Conservation (phyloP, 225 moss, liverwort and hornwort species). For the Asterella californica region DNA sequence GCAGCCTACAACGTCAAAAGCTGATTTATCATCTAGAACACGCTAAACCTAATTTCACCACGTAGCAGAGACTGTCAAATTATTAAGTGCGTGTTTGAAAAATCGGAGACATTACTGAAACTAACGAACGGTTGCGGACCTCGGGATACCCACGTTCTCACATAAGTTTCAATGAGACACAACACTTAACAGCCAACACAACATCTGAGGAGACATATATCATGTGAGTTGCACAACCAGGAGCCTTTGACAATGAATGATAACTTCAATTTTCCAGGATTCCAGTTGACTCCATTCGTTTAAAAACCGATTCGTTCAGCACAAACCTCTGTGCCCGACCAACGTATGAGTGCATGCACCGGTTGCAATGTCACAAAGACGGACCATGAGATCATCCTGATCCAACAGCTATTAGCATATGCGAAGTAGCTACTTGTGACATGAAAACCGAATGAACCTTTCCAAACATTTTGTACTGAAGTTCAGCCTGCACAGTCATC, state of each 20-base stretch:
- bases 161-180: too few relatives aligned
- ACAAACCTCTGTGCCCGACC: constrained; percentile 81
- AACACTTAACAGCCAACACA: constrained; percentile 95
- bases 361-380: constrained; percentile 90
- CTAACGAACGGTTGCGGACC: too few relatives aligned
- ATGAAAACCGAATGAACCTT: constrained; percentile 81
- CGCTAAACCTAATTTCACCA: too few relatives aligned
- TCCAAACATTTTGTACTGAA: constrained; percentile 72
- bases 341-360: constrained; percentile 95
- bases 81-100: too few relatives aligned
- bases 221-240: constrained; percentile 9
- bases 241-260: neutral
- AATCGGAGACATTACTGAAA: too few relatives aligned
- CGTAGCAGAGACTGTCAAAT: too few relatives aligned
- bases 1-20: too few relatives aligned
- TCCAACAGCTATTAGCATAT: constrained; percentile 87
- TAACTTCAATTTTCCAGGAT: neutral
- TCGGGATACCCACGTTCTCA: too few relatives aligned
- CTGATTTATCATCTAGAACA: too few relatives aligned
- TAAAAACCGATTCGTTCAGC: neutral
- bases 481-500: constrained; percentile 53
- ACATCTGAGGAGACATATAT: constrained; percentile 58
- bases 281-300: neutral
- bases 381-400: constrained; percentile 78
- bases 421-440: constrained; percentile 74